Base-by-base conservation (phyloP, 2,329 filamentous ascomycete species). In the Diaporthe sp. region DNA sequence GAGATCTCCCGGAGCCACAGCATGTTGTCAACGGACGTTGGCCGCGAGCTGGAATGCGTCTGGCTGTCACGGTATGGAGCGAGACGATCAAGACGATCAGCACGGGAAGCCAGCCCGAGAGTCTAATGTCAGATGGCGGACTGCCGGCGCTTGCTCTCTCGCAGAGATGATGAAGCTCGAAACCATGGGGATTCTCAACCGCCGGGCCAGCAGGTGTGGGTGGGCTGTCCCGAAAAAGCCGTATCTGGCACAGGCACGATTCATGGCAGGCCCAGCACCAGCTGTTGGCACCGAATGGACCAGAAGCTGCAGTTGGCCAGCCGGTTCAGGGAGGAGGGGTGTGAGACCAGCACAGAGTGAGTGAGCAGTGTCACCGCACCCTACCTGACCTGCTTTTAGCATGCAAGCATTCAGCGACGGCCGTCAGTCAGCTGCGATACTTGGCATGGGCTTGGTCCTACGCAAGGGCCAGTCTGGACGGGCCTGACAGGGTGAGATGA, bases 211-310 rank as follows among this genome's bases (percentile, higher is more conserved):
- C 42, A 67, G 25, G 64, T 40, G 80, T 83, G 82, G 82, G 84
- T 81, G 85, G 84, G 80, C 78, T 82, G 81, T 83, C 81, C 85
- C 85, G 85, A 87, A 85, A 82, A 84, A 82, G 85, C 85, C 85
- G 82, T 86, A 84, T 84, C 85, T 86, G 85, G 86, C 85, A 80
- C 85, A 84, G 82, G 86, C 85, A 83, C 84, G 86, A 84, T 85
- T 86, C 80, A 84, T 47, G 81, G 83, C 82, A 81, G 81, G 76
- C 72, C 76, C 77, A 72, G 47, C 54, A 58, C 30, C 45, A 40
- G n/a, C 25, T 60, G 71, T 50, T 74, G 66, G 66, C 66, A 71
- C 64, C 52, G 15, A 7, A 17, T 28, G n/a, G 22, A 28, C 45
- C 45, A 25, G 25, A 55, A 12, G 50, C 67, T 70, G 73, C 74